Base-by-base conservation (phyloP, 2,329 filamentous ascomycete genomes). In the Monosporascus sp. region DNA sequence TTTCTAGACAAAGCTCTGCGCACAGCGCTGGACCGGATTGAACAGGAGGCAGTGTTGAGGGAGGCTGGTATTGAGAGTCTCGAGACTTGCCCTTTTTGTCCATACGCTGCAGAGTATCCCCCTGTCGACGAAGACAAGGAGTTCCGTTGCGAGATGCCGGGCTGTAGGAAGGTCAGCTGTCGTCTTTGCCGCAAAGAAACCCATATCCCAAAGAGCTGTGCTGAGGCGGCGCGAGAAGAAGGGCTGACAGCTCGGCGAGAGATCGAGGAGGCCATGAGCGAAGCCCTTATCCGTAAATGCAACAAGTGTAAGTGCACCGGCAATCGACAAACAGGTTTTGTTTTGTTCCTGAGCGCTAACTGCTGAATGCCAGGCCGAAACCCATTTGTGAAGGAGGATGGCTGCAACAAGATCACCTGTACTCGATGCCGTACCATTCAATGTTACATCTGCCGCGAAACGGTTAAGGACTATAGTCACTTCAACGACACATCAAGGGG, bases 401-500 rank as follows among this genome's bases (percentile, higher is more conserved):
- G 91, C 3, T 96, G 91, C 73, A 95, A 95, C 72, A 92, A 92
- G 71, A 90, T 96, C 81, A 78, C 69, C 0, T 96, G 91, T 67
- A 75, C 81, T 0, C 78, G 79, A n/a, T 85, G 82, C 55, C 5
- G 52, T 2, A 80, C 82, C 45, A 63, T 79, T 0, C 81, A 84
- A 58, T 87, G 85, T 64, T 91, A 91, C 61, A 77, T 90, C 43
- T 96, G 91, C 71, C 85, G 84, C 22, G 76, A 86, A 61, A 81
- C 82, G 1, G 81, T 78, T 53, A 57, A 37, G 2, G 71, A 80
- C 52, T 94, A 95, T 63, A 60, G 74, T 0, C 91, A 95, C 68
- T 95, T 95, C 63, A 74, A 86, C 55, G 79, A 86, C 51, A 14
- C 53, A 0, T 53, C 24, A 1, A 65, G 74, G 47, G 79, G 78